Base-by-base conservation (phyloP, 306 rosid species). In the Canavalia ensiformis region DNA sequence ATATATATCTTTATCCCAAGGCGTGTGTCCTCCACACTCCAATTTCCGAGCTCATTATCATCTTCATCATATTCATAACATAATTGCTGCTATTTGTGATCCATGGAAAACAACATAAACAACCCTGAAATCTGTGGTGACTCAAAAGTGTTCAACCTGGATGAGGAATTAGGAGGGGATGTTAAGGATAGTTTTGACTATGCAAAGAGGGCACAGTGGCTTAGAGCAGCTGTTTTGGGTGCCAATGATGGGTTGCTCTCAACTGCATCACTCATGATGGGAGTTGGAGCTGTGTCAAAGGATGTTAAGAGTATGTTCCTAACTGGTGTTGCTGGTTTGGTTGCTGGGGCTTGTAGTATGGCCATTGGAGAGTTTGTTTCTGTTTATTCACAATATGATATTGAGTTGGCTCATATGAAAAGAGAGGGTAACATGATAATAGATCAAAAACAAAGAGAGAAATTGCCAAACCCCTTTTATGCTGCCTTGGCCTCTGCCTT, bases 21-120 rank as follows among this genome's bases (percentile, higher is more conserved):
- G 88, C 90, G 88, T 87, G 88, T 87, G 88, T 52, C 82, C 62
- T 78, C 84, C 90, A 87, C 90, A 84, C 75, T 80, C 42, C 60
- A 76, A 25, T 42, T 33, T 55, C 31, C 28, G 31, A 66, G 8
- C 65, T 62, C 49, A 44, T 44, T 7, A 1, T 44, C 25, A 18
- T 18, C 25, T 18, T 18, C 25, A 18, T 18, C 25, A 18, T 18
- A 18, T 18, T 18, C 25, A 18, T 18, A 18, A 18, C 25, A 18
- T 45, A 45, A 4, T 45, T 45, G 3, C 49, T 56, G 34, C 5
- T 6, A 10, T 4, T 39, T 39, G 4, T 2, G 3, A 7, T 12
- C 39, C 41, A 59, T 65, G 82, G 75, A 74, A 4, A 30, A 59
- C 66, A 39, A 47, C 54, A 8, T 8, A 55, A 31, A 42, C 55